Evolutionary conservation across 805 yeast genomes (phyloP), one percentile per base, ranked within the genome.

Genomic region (Metschnikowia proteae): DNA sequence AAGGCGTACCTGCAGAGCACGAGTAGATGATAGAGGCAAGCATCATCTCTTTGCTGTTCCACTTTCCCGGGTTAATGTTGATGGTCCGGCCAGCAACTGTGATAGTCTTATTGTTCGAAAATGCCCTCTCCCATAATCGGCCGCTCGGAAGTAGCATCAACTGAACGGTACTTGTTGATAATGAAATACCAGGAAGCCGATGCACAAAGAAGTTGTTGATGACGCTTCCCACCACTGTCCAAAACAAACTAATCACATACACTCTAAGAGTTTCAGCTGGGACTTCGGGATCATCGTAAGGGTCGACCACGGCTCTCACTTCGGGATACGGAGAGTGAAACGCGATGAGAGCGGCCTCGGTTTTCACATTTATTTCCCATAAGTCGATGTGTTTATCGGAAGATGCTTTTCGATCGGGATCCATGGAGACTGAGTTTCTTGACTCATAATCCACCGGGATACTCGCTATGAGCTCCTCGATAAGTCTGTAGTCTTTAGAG

Each of bases 241-340:
- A 75, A 36, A 79, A 56, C 1, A 78, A 49, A 0, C 81, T 81
- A 28, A 82, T 64, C 4, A 73, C 64, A 72, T 84, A 83, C 53
- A 79, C 79, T 43, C 86, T 68, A 46, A 79, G 54, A 6, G 86
- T 81, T 50, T 79, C 82, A 34, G 70, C 74, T 0, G 81, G 79
- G 33, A 74, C 52, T 2, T 54, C 42, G 1, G 76, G 75, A 50
- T 82, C 83, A 54, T 82, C 86, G 44, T 56, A 67, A 9, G 82
- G 77, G 13, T 80, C 82, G n/a, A 81, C 81, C 17, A 83, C 77
- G 7, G 87, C 82, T 34, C 88, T 65, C 10, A 83, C 83, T 57
- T 83, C 88, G 1, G 86, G 84, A 53, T 81, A 82, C 4, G 86
- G 85, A 5, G 83, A 77, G 59, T 72, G 74, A 54, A 50, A 69